A percentile compares a stretch with the other conserved stretches of the same genome.
phyloP scores from a whole-genome alignment of 495 filamentous ascomycete genomes.

The Penicillium cosmopolitanum region DNA sequence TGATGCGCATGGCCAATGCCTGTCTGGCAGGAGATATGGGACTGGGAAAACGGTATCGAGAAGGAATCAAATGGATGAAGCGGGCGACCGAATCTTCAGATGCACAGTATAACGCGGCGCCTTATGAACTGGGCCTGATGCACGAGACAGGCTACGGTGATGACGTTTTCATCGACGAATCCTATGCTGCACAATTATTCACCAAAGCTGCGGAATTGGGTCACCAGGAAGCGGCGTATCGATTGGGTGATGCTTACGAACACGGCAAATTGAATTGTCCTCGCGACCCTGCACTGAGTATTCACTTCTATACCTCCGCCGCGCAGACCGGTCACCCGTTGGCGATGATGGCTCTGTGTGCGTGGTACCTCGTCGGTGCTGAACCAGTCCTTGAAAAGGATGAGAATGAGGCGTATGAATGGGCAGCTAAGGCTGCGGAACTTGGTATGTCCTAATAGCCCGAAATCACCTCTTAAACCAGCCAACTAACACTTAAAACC shows the following conservation, averaged over 20 bases:
- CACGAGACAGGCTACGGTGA: slow-evolving; percentile 91
- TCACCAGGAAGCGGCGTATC: slow-evolving; percentile 78
- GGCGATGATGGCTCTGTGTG: slow-evolving; percentile 99
- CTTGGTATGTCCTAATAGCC: slow-evolving; percentile 61
- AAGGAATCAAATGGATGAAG: slow-evolving; percentile 97
- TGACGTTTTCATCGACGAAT: slow-evolving; percentile 86
- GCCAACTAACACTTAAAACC: slow-evolving; percentile 17
- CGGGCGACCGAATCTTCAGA: slow-evolving; percentile 88
- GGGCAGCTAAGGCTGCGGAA: slow-evolving; percentile 85
- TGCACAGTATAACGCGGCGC: slow-evolving; percentile 86
- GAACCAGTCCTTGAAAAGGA: slow-evolving; percentile 92
- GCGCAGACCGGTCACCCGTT: slow-evolving; percentile 80
- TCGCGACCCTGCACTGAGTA: slow-evolving; percentile 86
- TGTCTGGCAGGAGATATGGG: slow-evolving; percentile 90
- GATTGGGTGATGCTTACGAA: slow-evolving; percentile 96
- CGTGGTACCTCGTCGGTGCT: slow-evolving; percentile 97
- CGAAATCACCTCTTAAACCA: background rate
- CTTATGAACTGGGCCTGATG: slow-evolving; percentile 85
- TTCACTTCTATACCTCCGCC: slow-evolving; percentile 95
- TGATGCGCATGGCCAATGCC: slow-evolving; percentile 87
- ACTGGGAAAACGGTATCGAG: slow-evolving; percentile 77
- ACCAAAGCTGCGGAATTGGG: slow-evolving; percentile 94
- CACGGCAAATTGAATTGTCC: slow-evolving; percentile 88
- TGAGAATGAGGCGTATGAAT: slow-evolving; percentile 95
- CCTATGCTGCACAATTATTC: slow-evolving; percentile 91